A percentile compares a stretch with the other conserved stretches of the same genome.
phyloP scores from a whole-genome alignment of 768 basidiomycete genomes.

The Mycena albidolilacea region DNA sequence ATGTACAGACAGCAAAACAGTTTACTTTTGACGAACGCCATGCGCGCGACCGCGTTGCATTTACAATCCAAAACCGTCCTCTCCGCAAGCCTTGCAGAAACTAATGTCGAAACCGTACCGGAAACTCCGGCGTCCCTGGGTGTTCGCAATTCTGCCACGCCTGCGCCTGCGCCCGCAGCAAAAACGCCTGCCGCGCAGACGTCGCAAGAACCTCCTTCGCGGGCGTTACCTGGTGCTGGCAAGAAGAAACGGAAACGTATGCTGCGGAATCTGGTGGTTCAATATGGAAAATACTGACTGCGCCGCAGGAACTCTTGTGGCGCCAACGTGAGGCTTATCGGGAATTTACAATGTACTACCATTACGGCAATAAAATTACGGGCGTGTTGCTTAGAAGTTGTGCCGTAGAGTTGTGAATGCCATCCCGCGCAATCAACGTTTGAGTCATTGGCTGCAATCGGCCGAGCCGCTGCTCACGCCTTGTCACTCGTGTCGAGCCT shows the following conservation, averaged over 20 bases:
- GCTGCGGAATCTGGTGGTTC: constrained; percentile 43
- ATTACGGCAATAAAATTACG: too few relatives aligned
- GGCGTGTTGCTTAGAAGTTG: too few relatives aligned
- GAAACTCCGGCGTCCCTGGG: constrained; percentile 38
- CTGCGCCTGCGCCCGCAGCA: constrained; percentile 43
- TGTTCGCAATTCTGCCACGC: constrained; percentile 40
- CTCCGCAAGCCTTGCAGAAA: constrained; percentile 54
- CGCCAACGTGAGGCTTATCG: constrained; percentile 3
- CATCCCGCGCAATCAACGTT: too few relatives aligned
- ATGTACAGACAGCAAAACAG: constrained; percentile 75
- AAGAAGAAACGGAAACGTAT: constrained; percentile 87
- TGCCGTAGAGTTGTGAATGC: too few relatives aligned
- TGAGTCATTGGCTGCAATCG: too few relatives aligned
- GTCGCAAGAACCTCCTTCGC: constrained; percentile 64
- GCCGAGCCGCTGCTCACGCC: too few relatives aligned
- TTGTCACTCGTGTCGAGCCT: too few relatives aligned
- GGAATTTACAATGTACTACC: background rate
- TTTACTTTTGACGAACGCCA: constrained; percentile 79
- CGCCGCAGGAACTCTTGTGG: constrained; percentile 50
- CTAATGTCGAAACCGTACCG: constrained; percentile 45
- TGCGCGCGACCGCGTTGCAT: constrained; percentile 84
- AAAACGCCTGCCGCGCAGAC: constrained; percentile 49
- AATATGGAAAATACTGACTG: constrained; percentile 11
- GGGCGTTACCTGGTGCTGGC: constrained; percentile 64
- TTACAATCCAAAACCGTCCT: constrained; percentile 74